Base-by-base conservation (phyloP, 768 basidiomycete genomes). In the Filobasidium floriforme region DNA sequence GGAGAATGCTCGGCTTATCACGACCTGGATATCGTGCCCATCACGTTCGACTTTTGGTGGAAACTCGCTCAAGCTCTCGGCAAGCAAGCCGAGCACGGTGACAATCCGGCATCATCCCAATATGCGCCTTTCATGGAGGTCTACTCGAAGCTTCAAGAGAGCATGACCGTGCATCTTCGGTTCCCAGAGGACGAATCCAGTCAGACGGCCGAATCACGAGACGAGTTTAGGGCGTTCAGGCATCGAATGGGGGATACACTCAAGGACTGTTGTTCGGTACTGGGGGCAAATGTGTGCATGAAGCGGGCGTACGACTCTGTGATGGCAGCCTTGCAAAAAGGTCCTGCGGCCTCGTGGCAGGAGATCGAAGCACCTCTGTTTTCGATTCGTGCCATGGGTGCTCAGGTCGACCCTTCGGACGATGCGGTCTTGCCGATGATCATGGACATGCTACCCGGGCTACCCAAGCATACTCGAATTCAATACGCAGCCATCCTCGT, bases 21-120 rank as follows among this genome's bases (percentile, higher is more conserved):
- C 18, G 92, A 97, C 76, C 87, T 98, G 65, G 96, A 98, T 75
- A 89, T 98, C 73, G 93, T 96, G 32, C 90, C 89, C 4, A 93
- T 98, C 78, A 98, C 96, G 12, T 97, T 98, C 82, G 87, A 88
- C 32, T 98, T 99, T 82, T 99, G 96, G 96, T 92, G 91, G 86
- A 87, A 89, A 19, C 87, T 99, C 41, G 89, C 92, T n/a, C 88
- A 90, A 73, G 87, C 85, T 63, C 85, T 98, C 28, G 87, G 87
- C 61, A 92, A 91, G 80, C 85, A 83, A 70, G 79, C 85, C 0
- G 83, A 85, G 0, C 84, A 90, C 14, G 83, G 88, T 0, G 67
- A 68, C 65, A 44, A 14, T 22, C 59, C 54, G 71, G 70, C n/a
- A 62, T 69, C n/a, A 26, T 60, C 66, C 1, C 41, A 70, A 7